Evolutionary conservation across 345 rosid species (phyloP).

Genomic region (Rhodamnia argentea): DNA sequence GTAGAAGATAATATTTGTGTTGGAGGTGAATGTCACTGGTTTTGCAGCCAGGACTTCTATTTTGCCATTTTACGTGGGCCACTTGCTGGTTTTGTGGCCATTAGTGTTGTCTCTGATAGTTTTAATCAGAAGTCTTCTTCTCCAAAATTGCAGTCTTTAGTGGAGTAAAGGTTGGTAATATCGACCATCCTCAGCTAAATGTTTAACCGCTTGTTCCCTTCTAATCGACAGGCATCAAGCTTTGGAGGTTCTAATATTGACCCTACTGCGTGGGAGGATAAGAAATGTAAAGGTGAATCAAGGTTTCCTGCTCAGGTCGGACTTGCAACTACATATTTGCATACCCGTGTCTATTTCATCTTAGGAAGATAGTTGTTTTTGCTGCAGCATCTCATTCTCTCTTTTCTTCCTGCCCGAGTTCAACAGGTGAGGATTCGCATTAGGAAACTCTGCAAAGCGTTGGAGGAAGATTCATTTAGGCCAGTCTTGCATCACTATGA

Average conservation of each 20-base stretch:
- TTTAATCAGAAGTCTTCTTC: neutral
- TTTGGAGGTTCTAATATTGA: constrained; percentile 98
- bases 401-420: neutral
- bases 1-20: neutral
- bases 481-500: constrained; percentile 96
- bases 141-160: neutral
- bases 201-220: neutral
- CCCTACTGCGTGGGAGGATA: constrained; percentile 99
- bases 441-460: constrained; percentile 82
- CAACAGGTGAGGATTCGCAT: constrained; percentile 72
- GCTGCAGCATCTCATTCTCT: neutral
- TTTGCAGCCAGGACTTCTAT: neutral
- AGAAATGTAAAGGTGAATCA: constrained; percentile 96
- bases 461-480: constrained; percentile 96
- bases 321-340: neutral
- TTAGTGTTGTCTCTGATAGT: neutral
- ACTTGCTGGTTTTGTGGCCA: neutral
- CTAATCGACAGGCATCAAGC: constrained; percentile 57
- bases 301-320: constrained; percentile 98
- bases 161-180: neutral
- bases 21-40: neutral
- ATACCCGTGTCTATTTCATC: constrained; percentile 12
- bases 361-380: constrained; percentile 1
- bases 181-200: neutral
- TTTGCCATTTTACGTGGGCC: neutral